Base-by-base conservation (phyloP, 345 rosid genomes). In the Punica granatum region DNA sequence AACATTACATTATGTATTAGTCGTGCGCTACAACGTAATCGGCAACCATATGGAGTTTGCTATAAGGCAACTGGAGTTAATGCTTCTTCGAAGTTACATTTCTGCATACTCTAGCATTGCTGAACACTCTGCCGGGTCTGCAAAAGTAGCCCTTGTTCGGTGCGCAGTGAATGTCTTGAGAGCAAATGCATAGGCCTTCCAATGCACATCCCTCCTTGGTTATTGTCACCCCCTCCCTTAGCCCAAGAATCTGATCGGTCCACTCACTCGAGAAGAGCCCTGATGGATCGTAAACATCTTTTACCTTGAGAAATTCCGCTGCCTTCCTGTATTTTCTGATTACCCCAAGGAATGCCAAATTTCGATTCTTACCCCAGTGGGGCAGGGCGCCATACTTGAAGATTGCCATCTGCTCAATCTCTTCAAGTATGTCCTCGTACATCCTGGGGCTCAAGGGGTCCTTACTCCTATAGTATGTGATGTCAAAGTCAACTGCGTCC, bases 301-400 rank as follows among this genome's bases (percentile, higher is more conserved):
- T 90, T 3, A 88, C 77, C 74, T 76, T 78, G 74, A 88, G 72
- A 68, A 88, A 90, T 2, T 79, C 60, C 0, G 37, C 28, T 0
- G 79, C 84, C 1, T 78, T 81, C 15, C 74, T 78, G 28, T 88
- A 92, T 60, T 80, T 92, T 37, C 60, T 63, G 19, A 87, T 67
- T 13, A 74, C 93, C 7, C 85, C 86, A 53, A 64, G 73, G 36
- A 88, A 90, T 0, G 79, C 92, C 3, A 85, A 2, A 70, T 88
- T 88, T 54, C 96, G 66, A 31, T 92, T 92, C 75, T 92, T 92
- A 19, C 93, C 97, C 97, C 96, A 90, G 3, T 92, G 97, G 0
- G 98, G 97, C 69, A 82, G 71, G 1, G 79, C 97, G 4, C 83
- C 80, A 31, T 88, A 90, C 70, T 92, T 92, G 49, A 87, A 83